A percentile compares a stretch with the other conserved stretches of the same genome.
phyloP scores from a whole-genome alignment of 2,329 filamentous ascomycete genomes.

The Xylariaceae sp. region DNA sequence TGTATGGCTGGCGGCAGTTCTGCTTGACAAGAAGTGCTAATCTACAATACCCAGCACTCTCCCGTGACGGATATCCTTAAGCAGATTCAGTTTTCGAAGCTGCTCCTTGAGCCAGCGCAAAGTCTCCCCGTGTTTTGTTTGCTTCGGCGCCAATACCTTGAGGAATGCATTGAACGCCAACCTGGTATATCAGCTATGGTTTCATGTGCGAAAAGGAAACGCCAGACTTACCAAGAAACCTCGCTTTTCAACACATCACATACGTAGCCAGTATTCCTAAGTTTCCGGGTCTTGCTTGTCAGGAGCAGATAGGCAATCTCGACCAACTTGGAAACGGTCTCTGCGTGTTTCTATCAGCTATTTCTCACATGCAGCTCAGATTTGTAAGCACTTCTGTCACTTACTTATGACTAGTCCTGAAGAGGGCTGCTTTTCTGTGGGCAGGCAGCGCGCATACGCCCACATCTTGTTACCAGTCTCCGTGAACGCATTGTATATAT shows the following conservation, averaged over 20 bases:
- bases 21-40: too few species aligned
- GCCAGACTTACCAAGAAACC: constrained; percentile 50
- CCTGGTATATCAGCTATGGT: constrained; percentile 36
- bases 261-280: constrained; percentile 45
- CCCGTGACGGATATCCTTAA: constrained; percentile 27
- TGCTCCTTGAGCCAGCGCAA: constrained; percentile 63
- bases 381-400: constrained; percentile 20
- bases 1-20: too few species aligned
- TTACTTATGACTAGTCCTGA: constrained; percentile 59
- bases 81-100: constrained; percentile 32
- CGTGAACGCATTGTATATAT: constrained; percentile 68
- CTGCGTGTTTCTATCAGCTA: constrained; percentile 30
- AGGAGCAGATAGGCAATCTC: constrained; percentile 62
- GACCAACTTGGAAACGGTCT: constrained; percentile 61
- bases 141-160: constrained; percentile 63
- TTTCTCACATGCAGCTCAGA: not conserved
- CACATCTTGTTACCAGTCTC: constrained; percentile 76
- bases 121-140: constrained; percentile 62
- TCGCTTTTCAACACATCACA: constrained; percentile 60
- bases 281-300: constrained; percentile 46
- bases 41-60: too few species aligned
- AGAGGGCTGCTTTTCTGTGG: constrained; percentile 50
- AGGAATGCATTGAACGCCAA: constrained; percentile 68
- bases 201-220: not conserved
- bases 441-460: constrained; percentile 58